Base-by-base conservation (phyloP, 805 yeast genomes). In the Yamadazyma tumulicola region DNA sequence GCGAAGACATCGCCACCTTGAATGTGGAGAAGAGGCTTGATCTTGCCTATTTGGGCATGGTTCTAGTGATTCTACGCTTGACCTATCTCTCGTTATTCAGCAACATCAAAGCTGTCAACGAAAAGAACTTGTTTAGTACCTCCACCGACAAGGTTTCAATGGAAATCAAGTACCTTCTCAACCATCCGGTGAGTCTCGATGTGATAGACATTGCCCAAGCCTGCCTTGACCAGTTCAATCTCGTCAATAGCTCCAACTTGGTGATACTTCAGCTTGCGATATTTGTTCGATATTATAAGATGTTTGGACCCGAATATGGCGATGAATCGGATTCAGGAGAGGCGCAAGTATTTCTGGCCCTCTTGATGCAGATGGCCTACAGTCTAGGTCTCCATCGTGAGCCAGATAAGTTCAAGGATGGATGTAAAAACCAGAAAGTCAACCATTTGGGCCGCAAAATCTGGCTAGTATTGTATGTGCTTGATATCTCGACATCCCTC, bases 271-370 rank as follows among this genome's bases (percentile, higher is more conserved):
- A 77, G 49, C 70, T 78, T 41, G 70, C 77, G 6, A 37, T 77
- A 28, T 59, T 71, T 39, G 63, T 75, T 59, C 64, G 75, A 38
- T 52, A 71, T 13, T 79, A 77, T 52, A 73, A 59, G 41, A 59
- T 55, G 21, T 58, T 52, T 33, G 59, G 76, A 0, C 79, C 79
- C 0, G 76, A 70, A 40, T 77, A 74, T 47, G 80, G 79, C 17
- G 79, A 75, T 45, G 66, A 71, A 2, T 58, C 63, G 3, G 83
- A 75, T 48, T 81, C 75, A 35, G 81, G 77, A 25, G 76, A 75
- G 32, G 68, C 77, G 2, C 78, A 71, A 46, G 68, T 76, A 5
- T 69, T 74, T 34, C 52, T 70, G 13, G 75, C 81, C 1, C 28
- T 51, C 17, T 33, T 66, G 24, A 39, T 61, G 8, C 63, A 64